phyloP scores from a whole-genome alignment of 2,329 filamentous ascomycete species.

The Fusarium pininemorale region DNA sequence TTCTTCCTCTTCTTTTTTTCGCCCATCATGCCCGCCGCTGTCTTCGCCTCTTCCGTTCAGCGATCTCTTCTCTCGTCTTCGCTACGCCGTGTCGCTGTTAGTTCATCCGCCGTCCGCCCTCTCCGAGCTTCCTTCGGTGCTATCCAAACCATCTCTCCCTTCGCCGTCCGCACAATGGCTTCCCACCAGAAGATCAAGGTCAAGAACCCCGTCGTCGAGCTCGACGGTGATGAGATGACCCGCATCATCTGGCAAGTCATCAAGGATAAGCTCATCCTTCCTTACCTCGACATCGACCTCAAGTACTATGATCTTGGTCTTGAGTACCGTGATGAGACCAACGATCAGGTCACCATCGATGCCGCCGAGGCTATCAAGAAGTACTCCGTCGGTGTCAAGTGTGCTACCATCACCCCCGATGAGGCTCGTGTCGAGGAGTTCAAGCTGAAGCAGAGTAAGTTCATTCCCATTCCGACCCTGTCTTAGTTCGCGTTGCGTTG shows the following conservation, averaged over 20 bases:
- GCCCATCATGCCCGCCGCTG: conserved; percentile 44
- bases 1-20: conserved; percentile 29
- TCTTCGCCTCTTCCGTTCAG: conserved; percentile 41
- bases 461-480: conserved; percentile 19
- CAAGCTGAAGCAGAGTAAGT: conserved; percentile 94
- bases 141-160: conserved; percentile 62
- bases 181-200: conserved; percentile 90
- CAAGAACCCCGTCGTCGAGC: conserved; percentile 98
- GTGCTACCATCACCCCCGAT: conserved; percentile 98
- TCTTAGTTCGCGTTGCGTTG: conserved; percentile 21
- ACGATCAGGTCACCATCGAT: conserved; percentile 95
- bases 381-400: conserved; percentile 99
- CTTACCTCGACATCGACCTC: conserved; percentile 95
- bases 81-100: conserved; percentile 43
- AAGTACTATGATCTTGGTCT: conserved; percentile 98
- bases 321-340: conserved; percentile 93
- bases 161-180: conserved; percentile 70
- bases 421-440: conserved; percentile 97
- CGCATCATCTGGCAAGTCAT: conserved; percentile 99
- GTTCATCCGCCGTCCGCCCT: conserved; percentile 44
- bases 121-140: conserved; percentile 58
- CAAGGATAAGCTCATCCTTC: conserved; percentile 98
- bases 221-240: conserved; percentile 97
- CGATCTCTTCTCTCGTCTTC: conserved; percentile 46
- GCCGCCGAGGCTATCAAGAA: conserved; percentile 98